phyloP scores from a whole-genome alignment of 129 eudicot species.

The Solidago caesia region DNA sequence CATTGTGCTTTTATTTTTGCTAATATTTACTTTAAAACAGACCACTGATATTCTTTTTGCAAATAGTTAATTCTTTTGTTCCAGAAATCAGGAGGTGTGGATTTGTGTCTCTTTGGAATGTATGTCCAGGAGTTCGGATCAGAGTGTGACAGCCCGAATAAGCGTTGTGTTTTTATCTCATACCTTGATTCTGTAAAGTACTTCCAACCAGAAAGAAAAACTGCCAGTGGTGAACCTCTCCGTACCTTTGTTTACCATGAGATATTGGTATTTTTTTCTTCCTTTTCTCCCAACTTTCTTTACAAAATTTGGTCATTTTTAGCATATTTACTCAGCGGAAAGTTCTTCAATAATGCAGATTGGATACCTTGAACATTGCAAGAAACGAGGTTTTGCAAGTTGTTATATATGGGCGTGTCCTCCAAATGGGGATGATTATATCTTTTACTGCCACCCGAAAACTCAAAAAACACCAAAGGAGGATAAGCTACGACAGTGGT shows the following conservation, averaged over 20 bases:
- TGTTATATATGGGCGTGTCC: constrained; percentile 96
- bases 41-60: constrained; percentile 23
- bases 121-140: constrained; percentile 89
- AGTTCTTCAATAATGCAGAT: constrained; percentile 38
- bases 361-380: constrained; percentile 90
- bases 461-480: constrained; percentile 63
- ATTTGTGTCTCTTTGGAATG: constrained; percentile 77
- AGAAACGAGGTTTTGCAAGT: constrained; percentile 62
- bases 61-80: constrained; percentile 68
- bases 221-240: constrained; percentile 62
- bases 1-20: not conserved
- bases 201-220: constrained; percentile 65
- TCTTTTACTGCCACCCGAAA: constrained; percentile 75
- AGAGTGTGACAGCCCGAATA: constrained; percentile 64
- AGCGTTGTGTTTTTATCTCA: constrained; percentile 69
- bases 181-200: constrained; percentile 86
- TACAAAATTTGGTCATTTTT: not conserved
- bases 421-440: constrained; percentile 71
- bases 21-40: constrained; percentile 1
- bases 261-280: constrained; percentile 51
- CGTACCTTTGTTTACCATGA: constrained; percentile 87
- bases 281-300: not conserved
- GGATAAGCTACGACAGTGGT: constrained; percentile 68
- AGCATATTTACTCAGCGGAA: not conserved
- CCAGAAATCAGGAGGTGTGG: constrained; percentile 72